Conservation (phyloP, 2,329 filamentous ascomycete genomes). For the Phyllosticta citribraziliensis region DNA sequence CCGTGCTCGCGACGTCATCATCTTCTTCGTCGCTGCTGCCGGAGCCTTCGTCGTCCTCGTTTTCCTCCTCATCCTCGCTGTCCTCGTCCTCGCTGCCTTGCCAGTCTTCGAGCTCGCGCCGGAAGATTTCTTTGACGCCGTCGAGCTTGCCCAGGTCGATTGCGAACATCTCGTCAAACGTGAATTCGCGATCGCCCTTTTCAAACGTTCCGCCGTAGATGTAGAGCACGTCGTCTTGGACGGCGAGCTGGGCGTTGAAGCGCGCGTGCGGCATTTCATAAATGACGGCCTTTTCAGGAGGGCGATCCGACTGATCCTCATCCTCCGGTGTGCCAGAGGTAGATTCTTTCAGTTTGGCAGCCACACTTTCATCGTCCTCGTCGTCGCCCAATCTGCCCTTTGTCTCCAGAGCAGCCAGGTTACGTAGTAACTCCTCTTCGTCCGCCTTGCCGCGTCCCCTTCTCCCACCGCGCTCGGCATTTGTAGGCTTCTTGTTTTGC, state of each 20-base stretch:
- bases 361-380: conserved; percentile 22
- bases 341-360: conserved; percentile 14
- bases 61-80: conserved; percentile 39
- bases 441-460: conserved; percentile 76
- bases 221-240: conserved; percentile 86
- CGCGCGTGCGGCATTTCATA: conserved; percentile 82
- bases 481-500: conserved; percentile 48
- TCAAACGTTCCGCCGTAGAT: conserved; percentile 95
- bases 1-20: conserved; percentile 41
- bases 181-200: conserved; percentile 88
- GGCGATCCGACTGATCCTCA: conserved; percentile 41
- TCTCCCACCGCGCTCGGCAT: conserved; percentile 44
- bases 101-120: conserved; percentile 78
- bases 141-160: conserved; percentile 92
- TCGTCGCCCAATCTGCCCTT: conserved; percentile 52
- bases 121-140: conserved; percentile 86
- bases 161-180: conserved; percentile 89
- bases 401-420: conserved; percentile 75
- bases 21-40: conserved; percentile 33
- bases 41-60: conserved; percentile 29
- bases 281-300: conserved; percentile 44
- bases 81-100: conserved; percentile 42
- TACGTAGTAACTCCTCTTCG: conserved; percentile 80
- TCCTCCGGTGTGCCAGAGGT: conserved; percentile 32
- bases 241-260: conserved; percentile 83